Evolutionary conservation across 1,284 basidiomycete genomes (phyloP).

Genomic region (Rhodotorula sp.): DNA sequence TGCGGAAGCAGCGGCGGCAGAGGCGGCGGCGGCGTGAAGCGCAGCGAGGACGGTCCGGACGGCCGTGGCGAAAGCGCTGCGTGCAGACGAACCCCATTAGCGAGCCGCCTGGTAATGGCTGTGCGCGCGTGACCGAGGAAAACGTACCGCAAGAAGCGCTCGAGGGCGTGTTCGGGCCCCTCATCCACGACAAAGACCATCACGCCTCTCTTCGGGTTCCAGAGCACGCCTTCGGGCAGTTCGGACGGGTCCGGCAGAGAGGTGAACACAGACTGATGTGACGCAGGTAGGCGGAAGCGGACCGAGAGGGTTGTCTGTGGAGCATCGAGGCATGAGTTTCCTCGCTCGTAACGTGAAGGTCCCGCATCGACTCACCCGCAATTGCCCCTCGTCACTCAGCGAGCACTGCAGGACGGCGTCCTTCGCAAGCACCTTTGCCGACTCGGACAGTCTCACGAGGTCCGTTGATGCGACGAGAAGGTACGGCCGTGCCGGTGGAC

Average conservation of each 20-base stretch:
- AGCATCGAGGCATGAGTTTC: not conserved
- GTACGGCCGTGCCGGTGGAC: not conserved
- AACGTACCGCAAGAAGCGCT: conserved; percentile 19
- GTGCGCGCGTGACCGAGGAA: not conserved
- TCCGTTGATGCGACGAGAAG: not conserved
- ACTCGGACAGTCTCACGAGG: not conserved
- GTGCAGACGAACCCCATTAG: accelerated
- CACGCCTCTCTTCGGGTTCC: conserved; percentile 4
- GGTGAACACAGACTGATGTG: not conserved
- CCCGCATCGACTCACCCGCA: not conserved
- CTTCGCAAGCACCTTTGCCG: not conserved
- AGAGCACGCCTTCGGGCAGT: conserved; percentile 9
- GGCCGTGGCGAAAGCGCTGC: conserved; percentile 1
- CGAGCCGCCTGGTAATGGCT: accelerated
- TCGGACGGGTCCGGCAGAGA: not conserved
- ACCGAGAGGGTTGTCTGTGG: conserved; percentile 20
- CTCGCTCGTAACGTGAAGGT: no score
- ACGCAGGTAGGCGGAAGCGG: conserved; percentile 12
- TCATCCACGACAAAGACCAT: conserved; percentile 17
- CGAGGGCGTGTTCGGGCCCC: not conserved
- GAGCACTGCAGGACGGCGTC: conserved; percentile 19
- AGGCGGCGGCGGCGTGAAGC: not conserved
- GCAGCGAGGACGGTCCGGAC: not conserved
- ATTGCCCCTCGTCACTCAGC: conserved; percentile 3
- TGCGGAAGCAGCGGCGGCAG: not conserved